phyloP scores from a whole-genome alignment of 306 rosid species.

The Fragaria ananassa region DNA sequence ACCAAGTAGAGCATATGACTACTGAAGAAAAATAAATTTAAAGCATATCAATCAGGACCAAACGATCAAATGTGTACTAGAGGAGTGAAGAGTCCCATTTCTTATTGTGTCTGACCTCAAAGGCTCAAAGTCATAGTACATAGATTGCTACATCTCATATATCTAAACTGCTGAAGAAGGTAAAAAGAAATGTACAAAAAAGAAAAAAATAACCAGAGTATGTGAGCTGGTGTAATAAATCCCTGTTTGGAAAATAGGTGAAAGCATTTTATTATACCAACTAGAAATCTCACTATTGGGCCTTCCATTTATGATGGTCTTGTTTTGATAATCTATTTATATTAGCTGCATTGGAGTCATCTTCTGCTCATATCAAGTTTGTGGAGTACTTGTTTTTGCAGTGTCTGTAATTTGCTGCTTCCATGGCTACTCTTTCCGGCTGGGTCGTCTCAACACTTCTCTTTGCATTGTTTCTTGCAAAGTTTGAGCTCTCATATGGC shows the following conservation, averaged over 20 bases:
- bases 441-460: slow-evolving; percentile 38
- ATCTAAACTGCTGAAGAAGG: background rate
- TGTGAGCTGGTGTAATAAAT: slow-evolving; percentile 6
- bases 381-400: background rate
- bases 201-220: background rate
- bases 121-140: background rate
- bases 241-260: background rate
- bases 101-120: background rate
- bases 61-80: background rate
- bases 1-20: background rate
- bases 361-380: slow-evolving; percentile 2
- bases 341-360: background rate
- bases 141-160: background rate
- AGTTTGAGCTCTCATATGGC: slow-evolving; percentile 40
- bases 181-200: background rate
- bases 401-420: background rate
- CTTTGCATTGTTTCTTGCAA: slow-evolving; percentile 40
- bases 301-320: background rate
- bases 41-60: background rate
- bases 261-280: background rate
- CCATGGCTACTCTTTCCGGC: slow-evolving; percentile 48
- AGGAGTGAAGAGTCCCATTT: background rate
- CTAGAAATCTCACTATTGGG: background rate
- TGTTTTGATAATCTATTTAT: background rate
- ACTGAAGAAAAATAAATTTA: background rate